Evolutionary conservation across 352 stramenopile species (phyloP), one percentile per base, ranked within the genome.

Genomic region (Peronospora destructor): DNA sequence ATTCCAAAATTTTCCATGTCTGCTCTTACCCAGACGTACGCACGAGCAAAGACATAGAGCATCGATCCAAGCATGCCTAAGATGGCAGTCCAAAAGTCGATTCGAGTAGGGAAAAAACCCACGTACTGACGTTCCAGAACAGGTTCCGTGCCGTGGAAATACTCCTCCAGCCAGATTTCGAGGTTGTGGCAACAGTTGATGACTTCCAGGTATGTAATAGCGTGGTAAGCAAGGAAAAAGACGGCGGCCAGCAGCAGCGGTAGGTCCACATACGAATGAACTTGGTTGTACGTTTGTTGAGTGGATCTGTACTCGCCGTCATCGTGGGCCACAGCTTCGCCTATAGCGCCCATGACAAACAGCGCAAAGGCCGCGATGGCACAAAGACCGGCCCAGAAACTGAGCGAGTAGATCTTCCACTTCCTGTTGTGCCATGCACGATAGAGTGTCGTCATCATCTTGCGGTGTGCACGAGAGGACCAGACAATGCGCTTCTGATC

Each of bases 151-250:
- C 76, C 81, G 56, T 90, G 74, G 46, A 92, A 81, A 49, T 92
- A 92, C 56, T 92, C 81, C 28, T 92, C 66, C 23, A 92, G 65
- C 81, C 81, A 92, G 35, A 87, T 73, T 66, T 92, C 78, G 45
- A 92, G 74, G 61, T 92, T 89, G 53, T 92, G 78, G 66, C 81
- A 92, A 60, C 74, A 85, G 61, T 92, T 92, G 64, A 92, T 87
- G 23, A 92, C 81, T 58, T 92, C 81, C 44, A 90, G 72, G 70
- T 90, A 90, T 59, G 69, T 89, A 30, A 89, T 46, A 11, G 71
- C 40, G 55, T 92, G 71, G 30, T 67, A 71, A 6, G 54, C 41
- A 2, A 90, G 59, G 50, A 83, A 81, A 53, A 73, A 85, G 28
- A 72, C 26, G 9, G 77, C 62, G 12, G 71, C 81, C 10, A 74